phyloP scores from a whole-genome alignment of 495 filamentous ascomycete species.

The Penicillium bovifimosum region DNA sequence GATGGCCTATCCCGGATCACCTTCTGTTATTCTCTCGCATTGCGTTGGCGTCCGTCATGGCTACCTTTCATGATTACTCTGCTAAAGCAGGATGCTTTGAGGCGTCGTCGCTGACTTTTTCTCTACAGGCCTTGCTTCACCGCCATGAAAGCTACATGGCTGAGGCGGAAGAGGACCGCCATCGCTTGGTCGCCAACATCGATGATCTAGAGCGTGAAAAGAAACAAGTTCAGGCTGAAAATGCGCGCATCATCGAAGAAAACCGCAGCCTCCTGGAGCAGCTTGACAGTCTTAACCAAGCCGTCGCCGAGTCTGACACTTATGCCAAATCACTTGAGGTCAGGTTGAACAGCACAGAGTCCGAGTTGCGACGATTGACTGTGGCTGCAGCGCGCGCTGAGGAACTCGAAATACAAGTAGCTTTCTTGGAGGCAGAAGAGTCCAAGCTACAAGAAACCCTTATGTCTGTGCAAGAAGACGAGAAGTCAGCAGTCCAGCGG shows the following conservation, averaged over 20 bases:
- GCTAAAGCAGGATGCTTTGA: slow-evolving; percentile 15
- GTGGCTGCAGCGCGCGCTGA: slow-evolving; percentile 66
- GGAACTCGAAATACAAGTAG: slow-evolving; percentile 71
- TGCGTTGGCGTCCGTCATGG: slow-evolving; percentile 39
- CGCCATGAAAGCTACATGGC: slow-evolving; percentile 91
- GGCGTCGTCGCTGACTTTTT: slow-evolving; percentile 59
- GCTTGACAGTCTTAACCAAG: slow-evolving; percentile 72
- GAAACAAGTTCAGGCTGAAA: slow-evolving; percentile 62
- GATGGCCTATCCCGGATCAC: slow-evolving; percentile 14
- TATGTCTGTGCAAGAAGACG: slow-evolving; percentile 59
- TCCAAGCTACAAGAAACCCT: slow-evolving; percentile 60
- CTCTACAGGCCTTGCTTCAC: slow-evolving; percentile 78
- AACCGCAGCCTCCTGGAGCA: slow-evolving; percentile 73
- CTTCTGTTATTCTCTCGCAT: slow-evolving; percentile 27
- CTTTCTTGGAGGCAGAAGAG: slow-evolving; percentile 75
- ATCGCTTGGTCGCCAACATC: slow-evolving; percentile 61
- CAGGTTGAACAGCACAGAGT: slow-evolving; percentile 67
- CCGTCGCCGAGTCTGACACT: slow-evolving; percentile 68
- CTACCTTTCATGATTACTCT: slow-evolving; percentile 19
- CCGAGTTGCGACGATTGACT: slow-evolving; percentile 68
- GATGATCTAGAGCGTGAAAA: slow-evolving; percentile 75
- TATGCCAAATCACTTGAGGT: slow-evolving; percentile 65
- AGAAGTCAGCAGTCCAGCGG: slow-evolving; percentile 67
- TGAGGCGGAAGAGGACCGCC: slow-evolving; percentile 78
- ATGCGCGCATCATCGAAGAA: slow-evolving; percentile 69